These are phyloP conservation scores for Tetrahymena malaccensis DNA, from an alignment of 73 alveolate genomes.

Conservation along the genomic window DNA sequence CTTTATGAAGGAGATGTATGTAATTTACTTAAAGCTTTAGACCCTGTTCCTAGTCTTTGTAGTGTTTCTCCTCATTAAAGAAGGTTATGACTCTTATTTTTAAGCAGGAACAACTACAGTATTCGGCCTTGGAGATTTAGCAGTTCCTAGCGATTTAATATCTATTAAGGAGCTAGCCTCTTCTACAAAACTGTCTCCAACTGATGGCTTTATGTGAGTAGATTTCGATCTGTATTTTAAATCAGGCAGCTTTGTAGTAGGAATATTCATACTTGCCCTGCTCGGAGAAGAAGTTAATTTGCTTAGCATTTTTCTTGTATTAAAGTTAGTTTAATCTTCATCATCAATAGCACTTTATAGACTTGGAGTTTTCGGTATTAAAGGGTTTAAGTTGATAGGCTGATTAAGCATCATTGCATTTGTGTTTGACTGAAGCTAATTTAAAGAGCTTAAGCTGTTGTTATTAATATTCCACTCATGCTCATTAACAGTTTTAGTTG, in stretches of 20 bases:
- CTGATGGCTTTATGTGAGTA: neutral
- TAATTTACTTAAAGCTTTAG: neutral
- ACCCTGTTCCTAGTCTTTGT: neutral
- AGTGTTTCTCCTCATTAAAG: neutral
- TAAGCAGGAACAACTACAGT: neutral
- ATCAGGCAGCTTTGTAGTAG: neutral
- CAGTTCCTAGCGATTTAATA: neutral
- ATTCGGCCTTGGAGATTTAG: neutral
- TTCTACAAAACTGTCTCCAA: neutral
- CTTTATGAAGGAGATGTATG: neutral
- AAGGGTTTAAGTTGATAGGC: neutral
- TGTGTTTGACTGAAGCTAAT: neutral
- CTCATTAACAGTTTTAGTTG: neutral
- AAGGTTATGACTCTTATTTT: neutral
- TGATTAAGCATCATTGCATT: neutral
- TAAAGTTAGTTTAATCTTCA: neutral
- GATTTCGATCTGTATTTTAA: neutral
- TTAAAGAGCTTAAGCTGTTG: neutral
- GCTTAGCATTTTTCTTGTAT: neutral
- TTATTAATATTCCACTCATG: neutral
- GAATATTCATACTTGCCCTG: neutral
- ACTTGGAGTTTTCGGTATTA: neutral
- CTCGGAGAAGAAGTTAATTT: neutral
- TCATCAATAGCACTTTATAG: neutral
- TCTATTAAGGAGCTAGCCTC: neutral